These are phyloP conservation scores for Arthromyces matolae DNA, from an alignment of 768 basidiomycete species.

Conservation along the genomic window DNA sequence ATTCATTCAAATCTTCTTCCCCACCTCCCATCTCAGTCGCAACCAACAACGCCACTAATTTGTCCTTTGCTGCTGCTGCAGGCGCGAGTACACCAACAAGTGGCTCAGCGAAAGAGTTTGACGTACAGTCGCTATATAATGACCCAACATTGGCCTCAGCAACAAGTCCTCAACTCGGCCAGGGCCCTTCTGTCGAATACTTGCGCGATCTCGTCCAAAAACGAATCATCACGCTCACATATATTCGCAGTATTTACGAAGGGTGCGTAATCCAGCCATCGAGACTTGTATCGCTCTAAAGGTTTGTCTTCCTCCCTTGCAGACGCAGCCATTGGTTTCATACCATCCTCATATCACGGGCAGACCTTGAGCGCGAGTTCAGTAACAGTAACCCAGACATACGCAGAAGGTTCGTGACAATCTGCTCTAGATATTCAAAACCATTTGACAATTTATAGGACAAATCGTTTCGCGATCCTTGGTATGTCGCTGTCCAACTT, in stretches of 20 bases:
- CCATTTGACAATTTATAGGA: slow-evolving; percentile 39
- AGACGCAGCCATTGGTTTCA: slow-evolving; percentile 88
- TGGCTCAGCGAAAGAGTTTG: slow-evolving; percentile 59
- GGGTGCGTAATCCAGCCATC: slow-evolving; percentile 49
- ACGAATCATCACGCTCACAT: slow-evolving; percentile 80
- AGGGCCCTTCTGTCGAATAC: slow-evolving; percentile 75
- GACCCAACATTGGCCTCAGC: slow-evolving; percentile 35
- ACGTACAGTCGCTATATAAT: slow-evolving; percentile 63
- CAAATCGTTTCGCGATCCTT: slow-evolving; percentile 77
- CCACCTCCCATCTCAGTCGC: slow-evolving; percentile 32
- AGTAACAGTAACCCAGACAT: slow-evolving; percentile 71
- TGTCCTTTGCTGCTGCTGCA: slow-evolving; percentile 34
- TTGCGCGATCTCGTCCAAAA: slow-evolving; percentile 79
- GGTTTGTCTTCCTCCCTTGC: background rate
- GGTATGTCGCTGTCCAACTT: slow-evolving; percentile 83
- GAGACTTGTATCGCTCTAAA: background rate
- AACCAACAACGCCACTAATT: slow-evolving; percentile 29
- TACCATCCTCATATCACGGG: slow-evolving; percentile 73
- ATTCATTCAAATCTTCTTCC: slow-evolving; percentile 57
- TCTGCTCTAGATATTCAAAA: slow-evolving; percentile 2
- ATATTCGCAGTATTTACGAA: slow-evolving; percentile 81
- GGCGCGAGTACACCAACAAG: slow-evolving; percentile 40
- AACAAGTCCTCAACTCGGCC: slow-evolving; percentile 44
- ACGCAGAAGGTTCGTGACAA: slow-evolving; percentile 63
- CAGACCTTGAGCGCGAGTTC: slow-evolving; percentile 74